phyloP scores from a whole-genome alignment of 2,329 filamentous ascomycete species.

The Verticillium dahliae region DNA sequence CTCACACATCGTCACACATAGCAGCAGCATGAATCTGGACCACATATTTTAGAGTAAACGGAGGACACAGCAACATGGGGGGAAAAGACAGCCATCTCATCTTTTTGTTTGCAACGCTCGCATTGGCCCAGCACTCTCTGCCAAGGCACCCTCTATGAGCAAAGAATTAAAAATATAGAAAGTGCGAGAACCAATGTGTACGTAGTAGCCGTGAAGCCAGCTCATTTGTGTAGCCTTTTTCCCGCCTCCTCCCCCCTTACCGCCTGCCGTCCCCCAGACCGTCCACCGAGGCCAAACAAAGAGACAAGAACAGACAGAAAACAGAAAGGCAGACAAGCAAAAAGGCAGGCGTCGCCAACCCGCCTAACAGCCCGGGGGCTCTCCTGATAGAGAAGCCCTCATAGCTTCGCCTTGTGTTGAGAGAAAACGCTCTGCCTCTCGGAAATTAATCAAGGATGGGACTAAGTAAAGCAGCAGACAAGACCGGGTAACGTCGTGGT shows the following conservation, averaged over 20 bases:
- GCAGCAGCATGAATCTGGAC: too few species aligned
- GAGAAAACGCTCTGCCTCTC: not conserved
- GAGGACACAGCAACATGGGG: not conserved
- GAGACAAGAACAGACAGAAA: not conserved
- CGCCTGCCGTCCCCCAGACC: not conserved
- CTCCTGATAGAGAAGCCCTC: not conserved
- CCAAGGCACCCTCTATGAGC: not conserved
- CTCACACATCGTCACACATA: not conserved
- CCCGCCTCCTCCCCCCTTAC: not conserved
- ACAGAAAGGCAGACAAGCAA: not conserved
- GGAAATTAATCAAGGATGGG: not conserved
- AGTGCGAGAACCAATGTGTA: not conserved
- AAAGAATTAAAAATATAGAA: not conserved
- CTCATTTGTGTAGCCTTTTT: slow-evolving; percentile 1
- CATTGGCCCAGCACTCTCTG: not conserved
- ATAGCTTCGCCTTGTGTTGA: not conserved
- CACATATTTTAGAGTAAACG: too few species aligned
- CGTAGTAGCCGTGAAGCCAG: slow-evolving; percentile 3
- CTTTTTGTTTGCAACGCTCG: not conserved
- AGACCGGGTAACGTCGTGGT: not conserved
- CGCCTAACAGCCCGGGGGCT: not conserved
- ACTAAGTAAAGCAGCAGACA: not conserved
- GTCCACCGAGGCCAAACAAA: not conserved
- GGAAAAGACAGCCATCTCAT: not conserved
- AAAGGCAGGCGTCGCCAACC: not conserved